Conservation (phyloP, 148 eudicot species). For the Diospyros kaki region DNA sequence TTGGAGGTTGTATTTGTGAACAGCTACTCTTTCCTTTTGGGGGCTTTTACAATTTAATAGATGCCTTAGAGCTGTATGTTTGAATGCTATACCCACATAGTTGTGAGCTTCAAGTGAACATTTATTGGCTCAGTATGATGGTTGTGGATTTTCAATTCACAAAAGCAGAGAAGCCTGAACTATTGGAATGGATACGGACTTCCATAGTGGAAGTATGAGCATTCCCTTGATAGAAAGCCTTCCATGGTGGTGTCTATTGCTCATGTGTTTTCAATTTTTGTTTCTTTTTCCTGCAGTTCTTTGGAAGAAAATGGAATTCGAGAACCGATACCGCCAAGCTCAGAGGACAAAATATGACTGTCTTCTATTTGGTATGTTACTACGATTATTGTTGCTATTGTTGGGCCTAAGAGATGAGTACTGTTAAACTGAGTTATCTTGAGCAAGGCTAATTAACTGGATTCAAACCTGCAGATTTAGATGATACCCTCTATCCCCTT, state of each 20-base stretch:
- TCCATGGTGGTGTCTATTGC: constrained; percentile 11
- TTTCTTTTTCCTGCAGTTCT: constrained; percentile 11
- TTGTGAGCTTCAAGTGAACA: too few species aligned
- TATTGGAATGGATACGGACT: too few species aligned
- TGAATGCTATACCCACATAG: too few species aligned
- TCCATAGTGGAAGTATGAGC: too few species aligned
- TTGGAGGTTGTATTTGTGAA: too few species aligned
- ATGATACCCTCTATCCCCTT: constrained; percentile 82
- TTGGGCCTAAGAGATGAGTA: neutral
- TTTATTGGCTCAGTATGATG: too few species aligned
- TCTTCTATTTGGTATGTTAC: constrained; percentile 66
- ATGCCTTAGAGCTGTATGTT: too few species aligned
- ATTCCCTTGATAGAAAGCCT: too few species aligned
- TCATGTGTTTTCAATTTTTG: constrained; percentile 12
- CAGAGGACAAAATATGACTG: constrained; percentile 61
- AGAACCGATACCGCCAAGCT: constrained; percentile 36
- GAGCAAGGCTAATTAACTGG: neutral
- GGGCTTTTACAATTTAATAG: too few species aligned
- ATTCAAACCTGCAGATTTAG: constrained; percentile 56
- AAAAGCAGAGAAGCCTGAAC: too few species aligned
- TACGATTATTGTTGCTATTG: neutral
- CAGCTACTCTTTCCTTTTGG: too few species aligned
- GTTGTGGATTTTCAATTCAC: too few species aligned
- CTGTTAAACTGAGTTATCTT: neutral
- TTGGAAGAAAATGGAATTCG: constrained; percentile 55